phyloP scores from a whole-genome alignment of 1,284 basidiomycete species.

The Trichosporon ovoides region DNA sequence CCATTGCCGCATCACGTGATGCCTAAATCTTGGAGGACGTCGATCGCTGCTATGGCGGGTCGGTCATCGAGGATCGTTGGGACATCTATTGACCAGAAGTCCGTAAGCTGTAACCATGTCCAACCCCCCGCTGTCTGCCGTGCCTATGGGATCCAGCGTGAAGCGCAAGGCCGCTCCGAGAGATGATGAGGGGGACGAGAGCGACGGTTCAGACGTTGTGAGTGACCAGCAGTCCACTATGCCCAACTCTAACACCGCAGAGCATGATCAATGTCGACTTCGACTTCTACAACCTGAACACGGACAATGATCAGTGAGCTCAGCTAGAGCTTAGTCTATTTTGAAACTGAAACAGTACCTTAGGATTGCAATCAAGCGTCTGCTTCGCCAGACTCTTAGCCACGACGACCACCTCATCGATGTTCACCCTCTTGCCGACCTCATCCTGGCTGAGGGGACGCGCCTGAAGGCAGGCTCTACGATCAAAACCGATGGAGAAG shows the following conservation, averaged over 20 bases:
- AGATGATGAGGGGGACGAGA: slow-evolving; percentile 42
- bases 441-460: slow-evolving; percentile 61
- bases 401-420: slow-evolving; percentile 69
- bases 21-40: not conserved
- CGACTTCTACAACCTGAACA: slow-evolving; percentile 82
- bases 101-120: slow-evolving; percentile 12
- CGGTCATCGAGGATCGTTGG: not conserved
- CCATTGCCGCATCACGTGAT: not conserved
- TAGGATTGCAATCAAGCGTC: slow-evolving; percentile 68
- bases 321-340: not conserved
- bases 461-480: slow-evolving; percentile 60
- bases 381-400: slow-evolving; percentile 73
- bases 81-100: not conserved
- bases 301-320: slow-evolving; percentile 65
- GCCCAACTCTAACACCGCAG: slow-evolving; percentile 35
- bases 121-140: slow-evolving; percentile 21
- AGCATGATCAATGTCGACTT: slow-evolving; percentile 77
- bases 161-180: slow-evolving; percentile 40
- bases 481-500: slow-evolving; percentile 82
- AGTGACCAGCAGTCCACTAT: slow-evolving; percentile 7
- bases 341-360: not conserved
- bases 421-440: slow-evolving; percentile 66
- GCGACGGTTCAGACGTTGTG: slow-evolving; percentile 42
- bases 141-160: slow-evolving; percentile 15
- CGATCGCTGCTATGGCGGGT: no score